Evolutionary conservation across 768 basidiomycete species (phyloP), one percentile per base, ranked within the genome.

Genomic region (Termitomyces eurrhizus): DNA sequence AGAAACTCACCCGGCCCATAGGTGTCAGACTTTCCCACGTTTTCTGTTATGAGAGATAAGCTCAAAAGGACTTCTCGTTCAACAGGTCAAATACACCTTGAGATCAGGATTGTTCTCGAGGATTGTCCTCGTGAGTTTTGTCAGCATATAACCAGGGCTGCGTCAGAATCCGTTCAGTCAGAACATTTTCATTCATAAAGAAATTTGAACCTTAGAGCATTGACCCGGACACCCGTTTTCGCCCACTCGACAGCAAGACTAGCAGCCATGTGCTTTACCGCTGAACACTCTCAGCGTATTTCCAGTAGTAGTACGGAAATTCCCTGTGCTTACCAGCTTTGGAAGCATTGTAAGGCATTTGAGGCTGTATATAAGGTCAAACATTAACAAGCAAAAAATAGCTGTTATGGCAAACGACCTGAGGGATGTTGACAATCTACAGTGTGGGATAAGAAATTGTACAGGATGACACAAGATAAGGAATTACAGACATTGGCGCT

Each of bases 221-320:
- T 96, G 58, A 96, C 94, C 56, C 94, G 85, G 61, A 95, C 87
- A 51, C 87, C 87, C 64, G 88, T 85, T 72, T 88, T 90, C 0
- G 96, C 96, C 95, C 95, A 98, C 76, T 98, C 96, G 29, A 98
- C 93, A 1, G 90, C 95, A 37, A 98, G 80, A 65, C 89, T 92
- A 2, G 91, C 79, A 13, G 93, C 93, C 92, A 98, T 92, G 69
- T 98, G 95, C 66, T 90, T 89, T 37, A 98, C 95, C 52, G 95
- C 89, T 90, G 59, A 16, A 32, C 41, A 41, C 18, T 41, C 29
- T 44, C 16, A 33, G 13, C 21, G 12, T n/a, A 42, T 8, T 32
- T 11, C 32, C 37, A 29, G 12, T 32, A 29, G 6, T 33, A 33
- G 24, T n/a, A 55, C 41, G 14, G 3, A 44, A 14, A 33, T 9